Conservation (phyloP, 2,329 filamentous ascomycete species). For the Drechslerella coelobrocha region DNA sequence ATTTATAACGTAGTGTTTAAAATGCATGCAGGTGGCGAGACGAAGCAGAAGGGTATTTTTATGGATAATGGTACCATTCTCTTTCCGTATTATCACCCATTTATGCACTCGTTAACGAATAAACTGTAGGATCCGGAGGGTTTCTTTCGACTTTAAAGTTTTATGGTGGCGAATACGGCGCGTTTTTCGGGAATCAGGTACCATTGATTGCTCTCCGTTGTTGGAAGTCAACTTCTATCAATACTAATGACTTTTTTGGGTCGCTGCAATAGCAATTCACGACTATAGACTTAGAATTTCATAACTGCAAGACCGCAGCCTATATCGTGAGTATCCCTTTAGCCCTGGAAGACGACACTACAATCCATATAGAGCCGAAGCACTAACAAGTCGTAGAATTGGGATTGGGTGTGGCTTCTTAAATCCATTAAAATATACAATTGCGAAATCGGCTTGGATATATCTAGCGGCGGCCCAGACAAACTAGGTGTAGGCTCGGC, state of each 20-base stretch:
- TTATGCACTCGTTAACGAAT: not conserved
- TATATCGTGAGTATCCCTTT: constrained; percentile 64
- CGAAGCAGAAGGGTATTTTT: constrained; percentile 64
- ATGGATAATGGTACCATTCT: constrained; percentile 65
- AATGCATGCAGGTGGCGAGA: constrained; percentile 51
- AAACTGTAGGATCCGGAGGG: constrained; percentile 67
- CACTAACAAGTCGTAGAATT: constrained; percentile 65
- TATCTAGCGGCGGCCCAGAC: constrained; percentile 70
- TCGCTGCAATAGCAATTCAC: constrained; percentile 80
- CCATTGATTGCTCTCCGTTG: no score
- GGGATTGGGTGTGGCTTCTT: constrained; percentile 87
- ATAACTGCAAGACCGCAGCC: constrained; percentile 80
- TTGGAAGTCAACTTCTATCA: not conserved
- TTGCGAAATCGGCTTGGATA: constrained; percentile 76
- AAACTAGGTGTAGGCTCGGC: constrained; percentile 83
- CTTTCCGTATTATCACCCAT: not conserved
- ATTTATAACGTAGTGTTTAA: constrained; percentile 67
- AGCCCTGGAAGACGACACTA: not conserved
- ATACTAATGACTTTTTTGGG: constrained; percentile 80
- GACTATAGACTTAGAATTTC: constrained; percentile 80
- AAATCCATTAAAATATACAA: constrained; percentile 77
- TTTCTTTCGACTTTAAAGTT: constrained; percentile 84
- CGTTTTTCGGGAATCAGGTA: constrained; percentile 47
- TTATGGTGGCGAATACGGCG: constrained; percentile 77
- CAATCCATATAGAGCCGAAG: not conserved